Evolutionary conservation across 2,329 filamentous ascomycete species (phyloP), one percentile per base, ranked within the genome.

Genomic region (Podosphaera xanthii): DNA sequence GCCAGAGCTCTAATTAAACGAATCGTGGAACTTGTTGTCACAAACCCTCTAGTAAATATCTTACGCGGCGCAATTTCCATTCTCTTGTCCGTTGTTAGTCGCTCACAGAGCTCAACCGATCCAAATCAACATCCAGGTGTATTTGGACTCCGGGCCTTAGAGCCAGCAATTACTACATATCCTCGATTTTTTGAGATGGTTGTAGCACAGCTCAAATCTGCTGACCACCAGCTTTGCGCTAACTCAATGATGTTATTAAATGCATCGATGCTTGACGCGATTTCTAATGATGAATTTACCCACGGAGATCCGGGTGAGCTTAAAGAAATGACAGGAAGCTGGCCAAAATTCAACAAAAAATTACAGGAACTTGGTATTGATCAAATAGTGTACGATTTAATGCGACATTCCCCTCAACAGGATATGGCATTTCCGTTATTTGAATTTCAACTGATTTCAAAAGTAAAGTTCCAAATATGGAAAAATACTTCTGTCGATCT

Each of bases 171-270:
- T 61, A 87, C 89, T 42, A 81, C 90, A 30, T 87, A 96, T 70
- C 89, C 91, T 33, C 86, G 94, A 64, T 98, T 98, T 71, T 84
- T 97, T 63, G 90, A 94, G 69, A 87, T 94, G 70, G 84, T 97
- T 58, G 89, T 98, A 63, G 86, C 84, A 68, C 86, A 94, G 70
- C 77, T 98, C 61, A 88, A 90, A 61, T 94, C 89, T 22, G 91
- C 90, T 53, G 92, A 98, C 70, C 92, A 98, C 72, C 87, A 90
- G 2, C 78, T 98, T 36, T 97, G 92, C 72, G 91, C 89, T 63
- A 97, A 96, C 72, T 87, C 92, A 0, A 77, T 98, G 59, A 92
- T 95, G 76, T 76, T 98, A 60, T 87, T 98, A 71, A 98, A 98
- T 70, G 88, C 91, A 0, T 76, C 98, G 54, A 94, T 97, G 74